Evolutionary conservation across 2,329 filamentous ascomycete genomes (phyloP), one percentile per base, ranked within the genome.

Genomic region (Colletotrichum chrysophilum): DNA sequence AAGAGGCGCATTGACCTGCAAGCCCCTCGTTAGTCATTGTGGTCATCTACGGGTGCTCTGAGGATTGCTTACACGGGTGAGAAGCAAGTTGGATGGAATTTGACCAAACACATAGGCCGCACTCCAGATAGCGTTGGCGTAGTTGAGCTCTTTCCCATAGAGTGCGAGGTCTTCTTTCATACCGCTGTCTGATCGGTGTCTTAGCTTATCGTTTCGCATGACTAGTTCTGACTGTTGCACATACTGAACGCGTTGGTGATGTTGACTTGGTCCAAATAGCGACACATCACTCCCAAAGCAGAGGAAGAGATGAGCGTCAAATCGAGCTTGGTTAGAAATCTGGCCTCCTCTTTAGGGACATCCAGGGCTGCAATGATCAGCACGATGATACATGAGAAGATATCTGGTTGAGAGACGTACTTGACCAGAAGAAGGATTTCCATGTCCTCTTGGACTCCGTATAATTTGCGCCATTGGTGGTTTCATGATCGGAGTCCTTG

Each of bases 381-480:
- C 66, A 10, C 28, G 9, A 13, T 32, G 2, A 43, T n/a, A 12
- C 10, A 21, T 52, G 38, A 21, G n/a, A 52, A 21, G n/a, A 24
- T 30, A 21, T 60, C n/a, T 36, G 8, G 60, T 12, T 61, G 8
- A 14, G 26, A 2, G 2, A 70, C 80, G 61, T 43, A 81, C 80
- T 76, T 4, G 79, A 80, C 80, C 79, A 81, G 62, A 81, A 32
- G 34, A 72, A 79, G 1, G 79, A 79, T 64, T 70, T 77, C 80
- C 80, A 81, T 0, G 79, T 81, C 24, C 78, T 91, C 88, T 82
- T 90, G 82, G 21, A 91, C 88, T 77, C 90, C 6, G 21, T 64
- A 16, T 76, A 74, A 8, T 12, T 38, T 21, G 55, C 32, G 14
- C 24, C 56, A 24, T 69, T 70, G 9, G 61, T 16, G n/a, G 30